Conservation (phyloP, 2,329 filamentous ascomycete species). For the Verticillium albo-atrum region DNA sequence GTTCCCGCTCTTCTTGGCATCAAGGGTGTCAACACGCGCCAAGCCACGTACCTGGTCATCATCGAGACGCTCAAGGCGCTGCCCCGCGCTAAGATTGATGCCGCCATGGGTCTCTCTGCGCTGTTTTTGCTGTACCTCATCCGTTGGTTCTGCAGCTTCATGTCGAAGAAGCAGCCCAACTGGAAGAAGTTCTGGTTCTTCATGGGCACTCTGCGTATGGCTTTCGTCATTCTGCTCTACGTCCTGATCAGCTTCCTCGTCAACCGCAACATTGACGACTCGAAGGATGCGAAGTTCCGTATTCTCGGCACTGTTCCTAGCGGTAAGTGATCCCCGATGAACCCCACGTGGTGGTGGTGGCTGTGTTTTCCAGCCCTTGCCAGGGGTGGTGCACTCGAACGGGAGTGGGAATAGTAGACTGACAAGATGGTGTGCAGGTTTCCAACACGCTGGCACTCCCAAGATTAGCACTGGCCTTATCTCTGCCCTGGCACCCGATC, state of each 20-base stretch:
- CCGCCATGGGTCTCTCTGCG: slow-evolving; percentile 67
- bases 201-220: slow-evolving; percentile 70
- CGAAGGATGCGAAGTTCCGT: slow-evolving; percentile 51
- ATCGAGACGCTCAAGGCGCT: slow-evolving; percentile 36
- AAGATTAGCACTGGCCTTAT: slow-evolving; percentile 57
- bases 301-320: slow-evolving; percentile 67
- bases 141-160: slow-evolving; percentile 54
- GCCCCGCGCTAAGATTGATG: slow-evolving; percentile 52
- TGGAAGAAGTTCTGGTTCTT: slow-evolving; percentile 73
- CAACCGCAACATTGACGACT: slow-evolving; percentile 53
- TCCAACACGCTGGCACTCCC: slow-evolving; percentile 66
- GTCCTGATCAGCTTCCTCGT: slow-evolving; percentile 70
- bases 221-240: slow-evolving; percentile 77
- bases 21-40: slow-evolving; percentile 36
- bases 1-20: slow-evolving; percentile 39
- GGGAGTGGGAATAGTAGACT: not conserved
- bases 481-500: slow-evolving; percentile 56
- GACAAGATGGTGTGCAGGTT: slow-evolving; percentile 39
- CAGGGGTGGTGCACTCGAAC: not conserved
- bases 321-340: slow-evolving; percentile 33
- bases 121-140: slow-evolving; percentile 63
- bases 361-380: not conserved
- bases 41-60: slow-evolving; percentile 39
- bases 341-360: not conserved
- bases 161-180: slow-evolving; percentile 63